Evolutionary conservation across 2,329 filamentous ascomycete species (phyloP), one percentile per base, ranked within the genome.

Genomic region (Neonectria magnoliae): DNA sequence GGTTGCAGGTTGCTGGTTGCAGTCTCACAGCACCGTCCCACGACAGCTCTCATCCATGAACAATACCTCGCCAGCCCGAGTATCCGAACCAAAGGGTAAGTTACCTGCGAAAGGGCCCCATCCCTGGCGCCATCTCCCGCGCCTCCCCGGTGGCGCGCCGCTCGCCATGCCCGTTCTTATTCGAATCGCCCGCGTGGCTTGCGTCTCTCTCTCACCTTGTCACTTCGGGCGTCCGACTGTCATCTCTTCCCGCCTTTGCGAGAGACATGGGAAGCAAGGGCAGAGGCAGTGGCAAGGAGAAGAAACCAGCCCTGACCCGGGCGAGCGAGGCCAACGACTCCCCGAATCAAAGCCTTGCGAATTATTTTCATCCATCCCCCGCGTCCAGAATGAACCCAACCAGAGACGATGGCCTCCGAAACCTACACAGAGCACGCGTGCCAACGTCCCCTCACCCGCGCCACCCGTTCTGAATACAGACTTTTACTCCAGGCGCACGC

Each of bases 181-280:
- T 29, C 25, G 14, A 48, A 22, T 25, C 54, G n/a, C 54, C n/a
- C 11, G 20, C 18, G n/a, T 31, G 29, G 18, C 53, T 47, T n/a
- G 33, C 33, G 33, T 57, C 53, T 45, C 22, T 25, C 22, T 47
- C n/a, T 33, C 53, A 36, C 33, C 53, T 31, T 25, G 27, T 29
- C 44, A 29, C 44, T 9, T 51, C 45, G n/a, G 33, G 10, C 55
- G 16, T 10, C 3, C 55, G 29, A 47, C 54, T 48, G 44, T 38
- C 55, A 31, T 48, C 55, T 57, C 11, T 38, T 14, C 47, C 47
- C 14, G 22, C 53, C 44, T 25, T 27, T 47, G 44, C 44, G 8
- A n/a, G 38, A 47, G 45, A 57, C 41, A 27, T 47, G 54, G 47
- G 42, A 36, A 47, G 41, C 42, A 14, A 47, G 42, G 36, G 52